Base-by-base conservation (phyloP, 106 monocot species). In the Agapanthus africanus region DNA sequence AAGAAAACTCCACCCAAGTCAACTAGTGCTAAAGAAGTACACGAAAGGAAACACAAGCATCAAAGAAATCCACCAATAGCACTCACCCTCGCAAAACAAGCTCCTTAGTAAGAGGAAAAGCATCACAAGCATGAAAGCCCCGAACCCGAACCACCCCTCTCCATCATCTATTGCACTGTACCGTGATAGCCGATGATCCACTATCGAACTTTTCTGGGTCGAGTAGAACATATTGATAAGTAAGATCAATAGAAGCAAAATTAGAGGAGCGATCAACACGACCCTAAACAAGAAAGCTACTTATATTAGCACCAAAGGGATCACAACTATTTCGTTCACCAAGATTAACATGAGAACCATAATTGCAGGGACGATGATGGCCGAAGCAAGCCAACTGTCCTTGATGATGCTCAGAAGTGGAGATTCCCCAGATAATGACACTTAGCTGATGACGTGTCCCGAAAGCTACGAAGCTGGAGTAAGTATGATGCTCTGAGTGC, bases 61-160 rank as follows among this genome's bases (percentile, higher is more conserved):
- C n/a, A n/a, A 26, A 65, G 65, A 39, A 26, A 65, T 27, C 65
- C 65, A 65, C 38, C 65, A 39, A 27, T 40, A 65, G 25, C 65
- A 65, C 65, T 65, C 65, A n/a, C 37, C 63, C 23, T 65, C 65
- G 40, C 40, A 65, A 27, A 65, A 65, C 25, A 65, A 65, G 15
- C 13, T 40, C 11, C 65, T 65, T 23, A 41, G 16, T 27, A 65
- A 14, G 1, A 65, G 40, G 40, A 65, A 65, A 6, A 65, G 22
- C 65, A 65, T 65, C 11, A 65, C 39, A 65, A 65, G 40, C 39
- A 65, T 40, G 23, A 65, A 65, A 3, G 25, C 40, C 40, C 65
- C 63, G 4, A 64, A 5, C 23, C 63, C 65, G 40, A 65, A 65
- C 65, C 40, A 40, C 40, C 39, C 65, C 15, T 65, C 40, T 3